Conservation (phyloP, 176 grass and related monocot species). For the Lolium perenne region DNA sequence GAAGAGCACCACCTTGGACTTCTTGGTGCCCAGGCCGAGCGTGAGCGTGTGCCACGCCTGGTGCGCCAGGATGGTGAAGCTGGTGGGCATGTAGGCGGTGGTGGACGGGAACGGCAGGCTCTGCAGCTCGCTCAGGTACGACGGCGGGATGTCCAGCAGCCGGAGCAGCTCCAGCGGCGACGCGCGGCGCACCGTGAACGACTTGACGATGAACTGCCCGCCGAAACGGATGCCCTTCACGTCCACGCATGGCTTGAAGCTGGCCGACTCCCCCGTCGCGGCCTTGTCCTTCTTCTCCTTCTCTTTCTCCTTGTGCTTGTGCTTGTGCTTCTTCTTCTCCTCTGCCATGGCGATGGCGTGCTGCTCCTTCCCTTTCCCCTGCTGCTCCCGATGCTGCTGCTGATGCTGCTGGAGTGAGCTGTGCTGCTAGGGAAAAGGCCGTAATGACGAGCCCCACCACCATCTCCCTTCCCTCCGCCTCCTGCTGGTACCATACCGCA, state of each 20-base stretch:
- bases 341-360: conserved; percentile 56
- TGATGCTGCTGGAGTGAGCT: conserved; percentile 43
- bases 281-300: conserved; percentile 34
- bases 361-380: conserved; percentile 21
- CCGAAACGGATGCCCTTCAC: conserved; percentile 92
- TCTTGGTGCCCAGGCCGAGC: conserved; percentile 93
- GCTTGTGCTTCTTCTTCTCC: conserved; percentile 64
- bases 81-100: conserved; percentile 84
- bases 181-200: conserved; percentile 94
- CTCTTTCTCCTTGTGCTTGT: conserved; percentile 1
- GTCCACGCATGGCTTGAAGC: conserved; percentile 87
- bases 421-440: conserved; percentile 52
- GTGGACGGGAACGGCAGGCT: conserved; percentile 93
- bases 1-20: conserved; percentile 92
- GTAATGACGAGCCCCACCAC: conserved; percentile 51
- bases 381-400: conserved; percentile 22
- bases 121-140: conserved; percentile 83
- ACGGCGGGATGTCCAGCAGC: conserved; percentile 92
- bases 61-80: conserved; percentile 98
- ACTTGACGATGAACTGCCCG: conserved; percentile 92
- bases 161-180: conserved; percentile 90
- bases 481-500: conserved; percentile 53
- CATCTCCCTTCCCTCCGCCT: conserved; percentile 17
- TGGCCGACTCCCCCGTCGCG: conserved; percentile 54
- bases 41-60: conserved; percentile 98